A percentile compares a stretch with the other conserved stretches of the same genome.
phyloP scores from a whole-genome alignment of 2,329 filamentous ascomycete species.

The Incumbomyces delicatus region DNA sequence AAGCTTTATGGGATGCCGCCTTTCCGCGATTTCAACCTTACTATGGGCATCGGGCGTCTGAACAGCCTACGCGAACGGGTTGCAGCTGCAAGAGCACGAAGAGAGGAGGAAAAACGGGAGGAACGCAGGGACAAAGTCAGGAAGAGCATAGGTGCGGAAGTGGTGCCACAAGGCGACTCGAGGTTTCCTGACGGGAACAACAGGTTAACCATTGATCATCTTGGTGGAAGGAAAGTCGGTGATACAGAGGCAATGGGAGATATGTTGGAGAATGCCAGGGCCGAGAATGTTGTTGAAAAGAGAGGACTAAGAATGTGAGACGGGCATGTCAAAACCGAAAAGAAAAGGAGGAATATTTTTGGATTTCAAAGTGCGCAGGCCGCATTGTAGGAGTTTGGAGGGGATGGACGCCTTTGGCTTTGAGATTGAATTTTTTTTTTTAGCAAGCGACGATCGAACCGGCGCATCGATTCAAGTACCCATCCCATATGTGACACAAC shows the following conservation, averaged over 20 bases:
- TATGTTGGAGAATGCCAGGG: slow-evolving; percentile 1
- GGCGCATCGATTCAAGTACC: background rate
- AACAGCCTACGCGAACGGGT: background rate
- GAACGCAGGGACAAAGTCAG: slow-evolving; percentile 44
- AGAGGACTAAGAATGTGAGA: slow-evolving; percentile 4
- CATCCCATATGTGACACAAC: no score
- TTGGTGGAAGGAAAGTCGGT: slow-evolving; percentile 6
- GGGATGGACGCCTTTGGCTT: no score
- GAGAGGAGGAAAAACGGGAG: slow-evolving; percentile 40
- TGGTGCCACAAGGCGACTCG: slow-evolving; percentile 26
- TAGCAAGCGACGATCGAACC: background rate
- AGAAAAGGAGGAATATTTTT: background rate
- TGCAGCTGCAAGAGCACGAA: slow-evolving; percentile 9
- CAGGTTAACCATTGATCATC: slow-evolving; percentile 8
- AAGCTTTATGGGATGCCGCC: slow-evolving; percentile 18
- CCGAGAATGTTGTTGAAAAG: background rate
- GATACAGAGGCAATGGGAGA: background rate
- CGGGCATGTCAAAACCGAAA: background rate
- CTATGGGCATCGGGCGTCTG: slow-evolving; percentile 23
- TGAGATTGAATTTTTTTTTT: background rate
- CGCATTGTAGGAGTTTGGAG: background rate
- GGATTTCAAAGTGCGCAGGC: background rate
- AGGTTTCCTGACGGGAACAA: slow-evolving; percentile 18
- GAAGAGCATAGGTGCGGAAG: slow-evolving; percentile 42
- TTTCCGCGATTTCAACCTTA: slow-evolving; percentile 28